Evolutionary conservation across 2,329 filamentous ascomycete species (phyloP).

Genomic region (Penicillium sp.): DNA sequence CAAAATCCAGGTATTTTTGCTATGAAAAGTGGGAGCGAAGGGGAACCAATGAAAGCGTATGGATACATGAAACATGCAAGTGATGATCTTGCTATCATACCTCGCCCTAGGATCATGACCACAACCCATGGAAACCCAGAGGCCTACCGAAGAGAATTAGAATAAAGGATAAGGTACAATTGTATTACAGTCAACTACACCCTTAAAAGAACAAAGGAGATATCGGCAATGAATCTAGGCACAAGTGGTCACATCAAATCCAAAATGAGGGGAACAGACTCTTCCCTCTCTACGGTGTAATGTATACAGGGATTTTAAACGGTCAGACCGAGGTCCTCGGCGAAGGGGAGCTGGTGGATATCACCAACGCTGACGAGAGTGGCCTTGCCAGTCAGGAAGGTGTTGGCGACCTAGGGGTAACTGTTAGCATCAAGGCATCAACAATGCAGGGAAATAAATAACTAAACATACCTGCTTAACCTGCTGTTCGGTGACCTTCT

Average conservation of each 20-base stretch:
- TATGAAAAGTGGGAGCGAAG: neutral
- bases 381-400: constrained; percentile 82
- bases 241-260: constrained; percentile 33
- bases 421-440: constrained; percentile 22
- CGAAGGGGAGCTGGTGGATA: constrained; percentile 84
- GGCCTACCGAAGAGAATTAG: neutral
- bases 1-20: too few species aligned
- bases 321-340: constrained; percentile 88
- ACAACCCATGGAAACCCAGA: neutral
- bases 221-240: constrained; percentile 40
- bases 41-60: neutral
- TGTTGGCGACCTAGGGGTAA: constrained; percentile 71
- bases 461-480: constrained; percentile 83
- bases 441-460: neutral
- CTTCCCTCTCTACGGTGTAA: constrained; percentile 38
- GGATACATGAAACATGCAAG: neutral
- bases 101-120: neutral
- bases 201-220: constrained; percentile 34
- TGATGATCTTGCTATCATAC: neutral
- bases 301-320: constrained; percentile 63
- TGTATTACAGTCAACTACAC: constrained; percentile 43
- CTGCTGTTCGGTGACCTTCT: constrained; percentile 77
- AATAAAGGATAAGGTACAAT: constrained; percentile 35
- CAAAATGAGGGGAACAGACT: constrained; percentile 26
- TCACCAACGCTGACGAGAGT: constrained; percentile 88